Evolutionary conservation across 805 yeast genomes (phyloP), one percentile per base, ranked within the genome.

Genomic region (Metschnikowia amazonensis): DNA sequence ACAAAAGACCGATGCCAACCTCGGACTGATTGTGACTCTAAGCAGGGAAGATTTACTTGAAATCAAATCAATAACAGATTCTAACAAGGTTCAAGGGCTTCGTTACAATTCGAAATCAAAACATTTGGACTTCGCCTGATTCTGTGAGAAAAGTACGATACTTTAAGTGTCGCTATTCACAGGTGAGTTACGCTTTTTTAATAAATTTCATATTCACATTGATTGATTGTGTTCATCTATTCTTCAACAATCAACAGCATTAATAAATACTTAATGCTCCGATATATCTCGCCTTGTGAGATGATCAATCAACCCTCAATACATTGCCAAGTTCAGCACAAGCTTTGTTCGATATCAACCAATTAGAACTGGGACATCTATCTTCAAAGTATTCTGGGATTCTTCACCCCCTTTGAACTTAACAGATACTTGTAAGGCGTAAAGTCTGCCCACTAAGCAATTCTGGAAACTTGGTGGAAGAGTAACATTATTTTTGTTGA

Each of bases 381-480:
- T 44, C 13, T 43, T 44, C 16, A 48, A 34, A 6, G 36, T 25
- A 21, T 53, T 53, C 10, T 45, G 49, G 11, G 49, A 45, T 6
- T 48, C 63, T 8, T 64, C 64, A n/a, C 62, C 57, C 3, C 74
- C 75, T 45, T 65, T 67, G 45, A 72, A 76, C 47, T 66, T 72
- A 23, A 78, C 71, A 24, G 60, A 57, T 1, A 79, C 69, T 45
- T 80, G 75, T 43, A 81, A 61, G 48, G 77, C 70, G 58, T 84
- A 82, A 14, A 75, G 60, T 57, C 89, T 70, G 3, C 82, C 75
- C n/a, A 81, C 67, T 45, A 79, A 62, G 60, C 89, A 84, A 41
- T 74, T 75, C 53, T 82, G 86, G 60, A 82, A 83, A 44, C 74
- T 74, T 1, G 89, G 89, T 14, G 80, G 59, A 44, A 84, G 59